These are phyloP conservation scores for Calycina herbarum DNA, from an alignment of 2,329 filamentous ascomycete species.

Conservation along the genomic window DNA sequence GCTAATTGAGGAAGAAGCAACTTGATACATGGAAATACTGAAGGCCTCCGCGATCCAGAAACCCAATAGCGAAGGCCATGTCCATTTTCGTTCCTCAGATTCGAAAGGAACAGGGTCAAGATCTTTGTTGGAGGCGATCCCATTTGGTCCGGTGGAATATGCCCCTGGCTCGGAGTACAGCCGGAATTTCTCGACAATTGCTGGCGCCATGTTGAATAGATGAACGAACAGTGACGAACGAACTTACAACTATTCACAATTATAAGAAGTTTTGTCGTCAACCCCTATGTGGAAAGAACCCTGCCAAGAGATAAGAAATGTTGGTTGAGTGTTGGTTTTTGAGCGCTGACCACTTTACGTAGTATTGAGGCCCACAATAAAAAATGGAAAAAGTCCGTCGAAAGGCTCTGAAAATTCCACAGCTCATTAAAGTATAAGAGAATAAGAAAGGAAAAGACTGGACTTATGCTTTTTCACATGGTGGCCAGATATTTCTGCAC, in stretches of 20 bases:
- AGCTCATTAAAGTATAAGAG: background rate
- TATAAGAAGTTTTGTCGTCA: background rate
- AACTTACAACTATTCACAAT: slow-evolving; percentile 1
- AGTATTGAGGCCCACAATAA: background rate
- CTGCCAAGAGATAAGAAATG: background rate
- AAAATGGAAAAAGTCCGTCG: background rate
- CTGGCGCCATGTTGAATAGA: slow-evolving; percentile 17
- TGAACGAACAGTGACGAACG: background rate
- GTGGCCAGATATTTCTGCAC: background rate
- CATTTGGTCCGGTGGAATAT: slow-evolving; percentile 20
- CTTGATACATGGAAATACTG: slow-evolving; percentile 33
- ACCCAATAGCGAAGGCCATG: slow-evolving; percentile 27
- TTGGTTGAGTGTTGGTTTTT: background rate
- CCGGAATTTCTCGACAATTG: slow-evolving; percentile 21
- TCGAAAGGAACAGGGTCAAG: slow-evolving; percentile 31
- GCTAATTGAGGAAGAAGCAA: slow-evolving; percentile 30
- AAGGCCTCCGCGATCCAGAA: slow-evolving; percentile 36
- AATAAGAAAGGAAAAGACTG: background rate
- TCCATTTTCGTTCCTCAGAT: slow-evolving; percentile 29
- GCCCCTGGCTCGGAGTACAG: slow-evolving; percentile 24
- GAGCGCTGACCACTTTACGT: background rate
- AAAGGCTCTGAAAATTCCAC: background rate
- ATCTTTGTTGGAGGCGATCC: slow-evolving; percentile 26
- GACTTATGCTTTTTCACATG: background rate
- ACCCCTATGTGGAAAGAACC: background rate